Conservation (phyloP, 148 eudicot genomes). For the Chenopodium quinoa region DNA sequence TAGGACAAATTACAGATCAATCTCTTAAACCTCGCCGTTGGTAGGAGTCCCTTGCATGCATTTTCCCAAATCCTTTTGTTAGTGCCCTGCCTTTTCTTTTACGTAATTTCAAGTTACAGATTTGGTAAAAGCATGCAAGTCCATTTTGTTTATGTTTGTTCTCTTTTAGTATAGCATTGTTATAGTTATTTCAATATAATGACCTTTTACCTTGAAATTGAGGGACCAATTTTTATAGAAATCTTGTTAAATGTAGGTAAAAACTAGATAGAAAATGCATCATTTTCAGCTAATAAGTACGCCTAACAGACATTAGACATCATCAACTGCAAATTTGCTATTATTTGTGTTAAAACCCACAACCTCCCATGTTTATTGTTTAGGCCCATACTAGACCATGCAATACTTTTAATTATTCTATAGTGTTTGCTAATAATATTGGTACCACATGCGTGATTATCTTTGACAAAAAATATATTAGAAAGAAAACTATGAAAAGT, state of each 20-base stretch:
- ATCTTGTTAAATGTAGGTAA: slow-evolving; percentile 5
- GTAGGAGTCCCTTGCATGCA: background rate
- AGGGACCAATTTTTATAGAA: background rate
- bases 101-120: background rate
- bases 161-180: background rate
- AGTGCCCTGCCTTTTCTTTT: background rate
- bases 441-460: slow-evolving; percentile 30
- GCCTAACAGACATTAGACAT: slow-evolving; percentile 12
- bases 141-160: background rate
- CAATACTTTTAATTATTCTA: background rate
- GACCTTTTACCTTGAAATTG: background rate
- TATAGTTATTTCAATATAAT: background rate
- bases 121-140: background rate
- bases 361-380: slow-evolving; percentile 7
- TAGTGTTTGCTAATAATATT: slow-evolving; percentile 22
- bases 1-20: background rate
- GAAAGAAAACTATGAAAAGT: slow-evolving; percentile 1
- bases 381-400: slow-evolving; percentile 19
- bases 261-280: slow-evolving; percentile 14
- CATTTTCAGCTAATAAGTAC: slow-evolving; percentile 19
- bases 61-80: background rate
- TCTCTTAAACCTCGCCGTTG: background rate
- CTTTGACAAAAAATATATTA: background rate
- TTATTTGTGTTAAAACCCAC: slow-evolving; percentile 10
- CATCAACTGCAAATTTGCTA: slow-evolving; percentile 1